Base-by-base conservation (phyloP, 331 rosid species). In the Cydonia oblonga region DNA sequence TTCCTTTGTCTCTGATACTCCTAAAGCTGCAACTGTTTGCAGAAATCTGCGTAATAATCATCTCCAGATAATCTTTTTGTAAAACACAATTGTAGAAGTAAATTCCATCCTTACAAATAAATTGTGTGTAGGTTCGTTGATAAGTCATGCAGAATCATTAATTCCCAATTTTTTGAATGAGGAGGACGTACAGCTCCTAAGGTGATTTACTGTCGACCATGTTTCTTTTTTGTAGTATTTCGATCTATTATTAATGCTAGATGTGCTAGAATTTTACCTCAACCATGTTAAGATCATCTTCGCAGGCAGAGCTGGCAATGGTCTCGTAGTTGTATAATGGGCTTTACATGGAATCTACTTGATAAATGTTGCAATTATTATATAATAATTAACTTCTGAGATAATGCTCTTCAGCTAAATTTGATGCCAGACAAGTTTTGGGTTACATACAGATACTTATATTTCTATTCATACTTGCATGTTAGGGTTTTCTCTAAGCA, bases 91-190 rank as follows among this genome's bases (percentile, higher is more conserved):
- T 35, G 30, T 74, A 38, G 25, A 63, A 68, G 54, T 71, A 29
- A 42, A 70, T 74, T 56, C 78, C 73, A 72, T 74, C 83, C 81
- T 81, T 52, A 80, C 64, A 33, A 53, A 56, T 85, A 68, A 61
- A 79, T 74, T 58, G 51, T 81, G 51, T 91, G 88, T 75, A 93
- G 98, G 96, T 75, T 93, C 97, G 24, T 82, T 93, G 89, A 77
- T 90, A 85, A 87, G 85, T 73, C 97, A 93, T 75, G 96, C 97
- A 44, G 97, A 93, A 82, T 93, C 98, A 62, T 86, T 93, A 77
- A 88, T 91, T 87, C 98, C 98, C 63, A 86, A 69, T 72, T 84
- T 82, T 70, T 84, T 93, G 72, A 91, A 80, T 71, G 86, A 74
- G 81, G 98, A 93, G 85, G 98, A 93, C 86, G 81, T 91, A 74